A percentile compares a stretch with the other conserved stretches of the same genome.
These are phyloP conservation scores for Termitomyces sp. DNA, from an alignment of 768 basidiomycete species.

Conservation along the genomic window DNA sequence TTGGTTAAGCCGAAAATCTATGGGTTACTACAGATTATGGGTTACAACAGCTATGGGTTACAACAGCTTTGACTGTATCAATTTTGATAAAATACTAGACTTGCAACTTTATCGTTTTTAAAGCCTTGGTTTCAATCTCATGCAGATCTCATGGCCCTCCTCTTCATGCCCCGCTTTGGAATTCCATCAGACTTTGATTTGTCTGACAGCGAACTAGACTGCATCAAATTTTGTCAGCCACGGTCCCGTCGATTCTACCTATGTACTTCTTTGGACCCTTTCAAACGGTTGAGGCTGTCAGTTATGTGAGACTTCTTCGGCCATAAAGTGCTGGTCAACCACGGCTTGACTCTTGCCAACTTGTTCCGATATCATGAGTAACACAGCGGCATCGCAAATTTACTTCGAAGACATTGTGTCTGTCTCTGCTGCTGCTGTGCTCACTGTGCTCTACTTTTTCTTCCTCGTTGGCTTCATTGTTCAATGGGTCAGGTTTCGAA, in stretches of 20 bases:
- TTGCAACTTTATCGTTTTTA: too few relatives aligned
- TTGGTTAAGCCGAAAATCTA: too few relatives aligned
- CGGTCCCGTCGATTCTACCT: neutral
- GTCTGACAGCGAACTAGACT: too few relatives aligned
- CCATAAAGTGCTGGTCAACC: neutral
- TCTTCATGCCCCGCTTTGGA: too few relatives aligned
- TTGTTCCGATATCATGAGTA: neutral
- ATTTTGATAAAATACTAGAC: too few relatives aligned
- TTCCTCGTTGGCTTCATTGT: neutral
- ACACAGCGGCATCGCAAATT: neutral
- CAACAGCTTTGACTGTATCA: too few relatives aligned
- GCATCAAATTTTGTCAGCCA: neutral
- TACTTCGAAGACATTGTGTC: neutral
- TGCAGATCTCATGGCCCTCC: too few relatives aligned
- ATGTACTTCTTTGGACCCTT: neutral
- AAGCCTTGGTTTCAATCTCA: neutral
- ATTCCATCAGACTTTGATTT: too few relatives aligned
- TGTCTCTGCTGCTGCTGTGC: constrained; percentile 2
- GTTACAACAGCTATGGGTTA: too few relatives aligned
- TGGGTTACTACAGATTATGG: too few relatives aligned
- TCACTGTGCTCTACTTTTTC: constrained; percentile 1
- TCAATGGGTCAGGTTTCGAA: neutral
- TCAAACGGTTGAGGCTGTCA: neutral
- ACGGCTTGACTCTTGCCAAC: neutral
- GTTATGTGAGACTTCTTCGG: neutral